These are phyloP conservation scores for Orbilia javanica DNA, from an alignment of 2,329 filamentous ascomycete genomes.

Conservation along the genomic window DNA sequence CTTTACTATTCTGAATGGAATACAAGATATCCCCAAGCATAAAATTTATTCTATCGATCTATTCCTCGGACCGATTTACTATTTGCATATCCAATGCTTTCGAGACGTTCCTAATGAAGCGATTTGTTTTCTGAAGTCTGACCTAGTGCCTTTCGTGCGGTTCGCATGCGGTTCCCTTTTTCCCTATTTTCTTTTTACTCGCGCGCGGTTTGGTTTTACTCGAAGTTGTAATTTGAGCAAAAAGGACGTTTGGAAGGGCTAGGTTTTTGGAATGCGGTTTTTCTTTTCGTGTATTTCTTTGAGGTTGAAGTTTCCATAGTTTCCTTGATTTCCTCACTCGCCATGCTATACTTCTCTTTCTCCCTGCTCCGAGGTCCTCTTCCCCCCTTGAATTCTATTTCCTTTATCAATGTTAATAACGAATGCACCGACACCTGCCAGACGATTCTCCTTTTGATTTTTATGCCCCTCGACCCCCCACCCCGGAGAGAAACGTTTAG, in stretches of 20 bases:
- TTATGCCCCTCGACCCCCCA: neutral
- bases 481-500: conserved; percentile 30
- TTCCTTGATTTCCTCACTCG: conserved; percentile 1
- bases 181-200: conserved; percentile 14
- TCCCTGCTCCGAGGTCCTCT: neutral
- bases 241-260: conserved; percentile 35
- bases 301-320: neutral
- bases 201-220: conserved; percentile 37
- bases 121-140: conserved; percentile 50
- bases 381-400: neutral
- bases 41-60: conserved; percentile 27
- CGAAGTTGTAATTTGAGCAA: conserved; percentile 52
- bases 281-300: conserved; percentile 13
- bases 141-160: conserved; percentile 43
- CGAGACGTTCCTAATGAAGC: conserved; percentile 55
- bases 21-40: conserved; percentile 17
- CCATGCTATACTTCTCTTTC: neutral
- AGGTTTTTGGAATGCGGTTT: conserved; percentile 25
- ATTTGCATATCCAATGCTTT: conserved; percentile 38
- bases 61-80: conserved; percentile 18
- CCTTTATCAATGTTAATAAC: conserved; percentile 39
- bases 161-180: conserved; percentile 13
- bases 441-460: conserved; percentile 45
- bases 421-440: conserved; percentile 33
- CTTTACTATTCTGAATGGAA: conserved; percentile 14